These are phyloP conservation scores for Paraglomus occultum DNA, from an alignment of 192 early-diverging fungal genomes.

Conservation along the genomic window DNA sequence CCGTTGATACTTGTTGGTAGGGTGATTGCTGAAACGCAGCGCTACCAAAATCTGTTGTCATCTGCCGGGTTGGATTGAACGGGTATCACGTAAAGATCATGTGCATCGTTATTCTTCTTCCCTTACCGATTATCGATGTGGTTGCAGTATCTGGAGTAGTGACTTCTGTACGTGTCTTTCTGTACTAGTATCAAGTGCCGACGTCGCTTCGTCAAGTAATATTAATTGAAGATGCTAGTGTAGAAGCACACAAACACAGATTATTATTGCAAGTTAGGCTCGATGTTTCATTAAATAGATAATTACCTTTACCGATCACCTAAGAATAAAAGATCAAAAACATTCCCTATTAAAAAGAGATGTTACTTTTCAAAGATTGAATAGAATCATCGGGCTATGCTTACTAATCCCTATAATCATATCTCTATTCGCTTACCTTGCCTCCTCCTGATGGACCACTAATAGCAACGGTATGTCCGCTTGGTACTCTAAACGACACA, in stretches of 20 bases:
- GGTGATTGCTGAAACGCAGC: no score
- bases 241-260: no score
- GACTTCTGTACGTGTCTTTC: slow-evolving; percentile 73
- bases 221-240: slow-evolving; percentile 61
- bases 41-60: no score
- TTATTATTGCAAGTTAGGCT: no score
- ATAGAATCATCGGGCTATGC: slow-evolving; percentile 57
- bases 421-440: slow-evolving; percentile 53
- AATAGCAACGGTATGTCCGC: slow-evolving; percentile 82
- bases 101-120: slow-evolving; percentile 77
- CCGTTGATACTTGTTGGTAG: no score
- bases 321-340: slow-evolving; percentile 1
- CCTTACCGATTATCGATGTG: slow-evolving; percentile 83
- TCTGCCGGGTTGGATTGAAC: no score
- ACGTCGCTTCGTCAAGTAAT: slow-evolving; percentile 64
- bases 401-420: slow-evolving; percentile 58
- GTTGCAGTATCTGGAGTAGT: slow-evolving; percentile 72
- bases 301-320: slow-evolving; percentile 63
- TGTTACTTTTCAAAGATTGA: slow-evolving; percentile 50
- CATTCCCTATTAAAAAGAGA: slow-evolving; percentile 52
- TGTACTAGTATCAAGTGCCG: slow-evolving; percentile 59
- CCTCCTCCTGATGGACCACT: slow-evolving; percentile 94
- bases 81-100: no score
- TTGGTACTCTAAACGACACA: slow-evolving; percentile 76
- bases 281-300: slow-evolving; percentile 45